These are phyloP conservation scores for Funneliformis caledonium DNA, from an alignment of 371 early-diverging fungal species.

Conservation along the genomic window DNA sequence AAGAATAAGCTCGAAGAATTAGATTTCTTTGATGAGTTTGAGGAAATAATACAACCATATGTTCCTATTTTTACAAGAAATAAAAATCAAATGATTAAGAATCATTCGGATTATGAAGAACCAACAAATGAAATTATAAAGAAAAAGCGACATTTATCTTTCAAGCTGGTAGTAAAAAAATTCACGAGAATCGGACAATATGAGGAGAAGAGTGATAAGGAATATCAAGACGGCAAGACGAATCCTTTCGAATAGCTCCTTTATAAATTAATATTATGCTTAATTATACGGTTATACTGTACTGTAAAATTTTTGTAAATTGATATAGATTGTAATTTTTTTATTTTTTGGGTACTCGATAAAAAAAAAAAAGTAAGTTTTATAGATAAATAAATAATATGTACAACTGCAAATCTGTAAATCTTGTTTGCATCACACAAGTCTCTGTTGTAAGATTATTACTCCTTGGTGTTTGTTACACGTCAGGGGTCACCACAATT, in stretches of 20 bases:
- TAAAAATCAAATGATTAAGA: neutral
- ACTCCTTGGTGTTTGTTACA: too few species aligned
- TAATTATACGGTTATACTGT: too few species aligned
- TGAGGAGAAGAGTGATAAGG: neutral
- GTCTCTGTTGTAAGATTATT: too few species aligned
- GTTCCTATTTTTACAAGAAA: neutral
- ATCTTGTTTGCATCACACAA: too few species aligned
- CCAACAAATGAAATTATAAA: neutral
- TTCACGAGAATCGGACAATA: neutral
- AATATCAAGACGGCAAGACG: conserved; percentile 10
- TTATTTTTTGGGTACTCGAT: too few species aligned
- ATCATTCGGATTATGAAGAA: neutral
- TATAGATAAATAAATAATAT: too few species aligned
- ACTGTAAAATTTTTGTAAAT: too few species aligned
- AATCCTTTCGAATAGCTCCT: neutral
- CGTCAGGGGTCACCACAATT: too few species aligned
- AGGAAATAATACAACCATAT: neutral
- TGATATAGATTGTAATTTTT: too few species aligned
- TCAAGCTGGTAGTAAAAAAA: neutral
- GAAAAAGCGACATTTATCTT: neutral
- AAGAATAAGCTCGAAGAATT: neutral
- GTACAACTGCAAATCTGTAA: too few species aligned
- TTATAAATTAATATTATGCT: too few species aligned
- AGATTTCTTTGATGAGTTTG: neutral
- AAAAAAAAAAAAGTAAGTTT: too few species aligned